Evolutionary conservation across 2,329 filamentous ascomycete genomes (phyloP), one percentile per base, ranked within the genome.

Genomic region (Cytospora piceae): DNA sequence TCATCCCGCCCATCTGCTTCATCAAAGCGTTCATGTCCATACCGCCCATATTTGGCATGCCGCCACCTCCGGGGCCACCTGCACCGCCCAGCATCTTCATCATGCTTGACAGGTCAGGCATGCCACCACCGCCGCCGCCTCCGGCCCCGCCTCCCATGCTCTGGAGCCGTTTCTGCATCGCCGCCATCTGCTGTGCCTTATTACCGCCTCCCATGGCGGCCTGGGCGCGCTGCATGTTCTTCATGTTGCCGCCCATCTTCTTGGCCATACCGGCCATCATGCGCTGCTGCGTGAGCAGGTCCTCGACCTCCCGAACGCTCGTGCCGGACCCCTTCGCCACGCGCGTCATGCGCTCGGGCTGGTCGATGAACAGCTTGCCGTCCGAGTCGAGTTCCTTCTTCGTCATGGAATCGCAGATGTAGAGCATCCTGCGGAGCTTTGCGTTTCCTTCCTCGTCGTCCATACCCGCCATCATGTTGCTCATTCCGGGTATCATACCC

Each of bases 251-350:
- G 65, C 95, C 94, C 88, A 99, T 96, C 82, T 96, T 96, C 88
- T 98, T 99, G 58, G 95, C 95, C 93, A 99, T 97, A 66, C 92
- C 92, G 0, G 93, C 92, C 95, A 99, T 99, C 91, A 98, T 97
- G 72, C 92, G 90, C 77, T 98, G 94, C 79, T 99, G 95, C 0
- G 94, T 97, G n/a, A 99, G 85, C 8, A 99, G 83, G 74, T 99
- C 95, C 78, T 99, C 95, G 20, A 99, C 93, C 77, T 99, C 95
- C 29, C 85, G 87, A 2, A 99, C 95, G 49, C 87, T 92, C 0
- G 95, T 98, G 37, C 95, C 95, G 6, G 91, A 95, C 0, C 95
- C 95, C 61, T 89, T 87, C 0, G 95, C 95, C 58, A 99, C 90
- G 42, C 95, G 87, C 20, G 94, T 97, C 88, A 98, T 96, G 52